Evolutionary conservation across 805 yeast genomes (phyloP).

Genomic region (Pichia nakasei): DNA sequence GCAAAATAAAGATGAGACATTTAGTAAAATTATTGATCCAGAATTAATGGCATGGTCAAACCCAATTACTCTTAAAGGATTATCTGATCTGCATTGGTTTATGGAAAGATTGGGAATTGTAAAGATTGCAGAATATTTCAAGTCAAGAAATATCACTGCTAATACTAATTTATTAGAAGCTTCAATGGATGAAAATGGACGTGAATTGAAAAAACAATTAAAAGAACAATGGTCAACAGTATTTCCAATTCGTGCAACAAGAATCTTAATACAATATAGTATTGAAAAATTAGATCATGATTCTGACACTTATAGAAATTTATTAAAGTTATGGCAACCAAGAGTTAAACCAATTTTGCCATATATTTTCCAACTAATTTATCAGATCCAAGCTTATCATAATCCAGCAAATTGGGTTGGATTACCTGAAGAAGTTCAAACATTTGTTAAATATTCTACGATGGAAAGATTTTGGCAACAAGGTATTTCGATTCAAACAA

Average conservation of each 20-base stretch:
- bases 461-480: constrained; percentile 98
- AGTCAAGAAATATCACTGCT: constrained; percentile 70
- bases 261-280: constrained; percentile 90
- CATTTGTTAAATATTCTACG: constrained; percentile 83
- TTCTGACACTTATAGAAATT: constrained; percentile 59
- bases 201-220: constrained; percentile 60
- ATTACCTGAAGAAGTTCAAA: constrained; percentile 81
- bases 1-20: constrained; percentile 60
- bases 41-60: constrained; percentile 90
- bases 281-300: constrained; percentile 83
- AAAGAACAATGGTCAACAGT: constrained; percentile 89
- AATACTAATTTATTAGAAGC: constrained; percentile 66
- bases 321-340: constrained; percentile 83
- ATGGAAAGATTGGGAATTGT: constrained; percentile 97
- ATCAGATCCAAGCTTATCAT: constrained; percentile 90
- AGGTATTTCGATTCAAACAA: constrained; percentile 89
- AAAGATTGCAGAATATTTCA: constrained; percentile 84
- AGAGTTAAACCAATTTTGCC: constrained; percentile 88
- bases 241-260: constrained; percentile 91
- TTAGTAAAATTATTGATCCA: constrained; percentile 85
- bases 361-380: constrained; percentile 74
- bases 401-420: constrained; percentile 88
- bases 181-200: constrained; percentile 86
- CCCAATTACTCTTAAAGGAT: constrained; percentile 81
- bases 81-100: constrained; percentile 89